phyloP scores from a whole-genome alignment of 202 grass and related monocot genomes.

The Panicum hallii region DNA sequence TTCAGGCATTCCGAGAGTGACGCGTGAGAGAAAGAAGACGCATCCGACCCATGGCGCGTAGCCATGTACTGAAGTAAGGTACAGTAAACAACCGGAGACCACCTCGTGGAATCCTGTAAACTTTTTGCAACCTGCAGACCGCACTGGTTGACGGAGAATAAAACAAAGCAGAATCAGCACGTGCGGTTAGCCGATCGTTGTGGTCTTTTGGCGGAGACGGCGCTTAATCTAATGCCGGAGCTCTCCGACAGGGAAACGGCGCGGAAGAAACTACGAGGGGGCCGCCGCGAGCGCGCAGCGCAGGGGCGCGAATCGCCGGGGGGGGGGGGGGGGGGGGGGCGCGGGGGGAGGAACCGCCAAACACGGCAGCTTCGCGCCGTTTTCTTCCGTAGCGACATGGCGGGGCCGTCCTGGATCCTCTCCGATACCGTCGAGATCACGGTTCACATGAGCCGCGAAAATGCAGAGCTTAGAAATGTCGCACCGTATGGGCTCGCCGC shows the following conservation, averaged over 20 bases:
- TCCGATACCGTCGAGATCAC: not conserved
- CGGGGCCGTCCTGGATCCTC: slow-evolving; percentile 21
- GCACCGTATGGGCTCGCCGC: not conserved
- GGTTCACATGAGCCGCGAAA: slow-evolving; percentile 2
- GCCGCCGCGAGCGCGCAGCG: slow-evolving; percentile 26
- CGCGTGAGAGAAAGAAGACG: no score
- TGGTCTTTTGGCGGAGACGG: not conserved
- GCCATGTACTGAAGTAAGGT: not conserved
- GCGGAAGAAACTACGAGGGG: slow-evolving; percentile 25
- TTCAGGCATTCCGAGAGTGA: not conserved
- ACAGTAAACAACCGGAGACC: not conserved
- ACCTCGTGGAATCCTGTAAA: not conserved
- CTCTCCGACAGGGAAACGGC: slow-evolving; percentile 30
- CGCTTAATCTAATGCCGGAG: slow-evolving; percentile 22
- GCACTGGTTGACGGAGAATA: not conserved
- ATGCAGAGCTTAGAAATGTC: not conserved
- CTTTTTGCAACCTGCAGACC: not conserved
- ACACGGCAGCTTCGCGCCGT: slow-evolving; percentile 51
- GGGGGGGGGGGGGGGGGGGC: no score
- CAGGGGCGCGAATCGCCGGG: slow-evolving; percentile 35
- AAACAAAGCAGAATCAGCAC: slow-evolving; percentile 34
- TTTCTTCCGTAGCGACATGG: slow-evolving; percentile 22
- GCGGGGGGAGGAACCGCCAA: slow-evolving; percentile 27
- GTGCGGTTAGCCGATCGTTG: not conserved
- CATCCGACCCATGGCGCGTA: not conserved